Evolutionary conservation across 1,284 basidiomycete genomes (phyloP).

Genomic region (Austropuccinia psidii): DNA sequence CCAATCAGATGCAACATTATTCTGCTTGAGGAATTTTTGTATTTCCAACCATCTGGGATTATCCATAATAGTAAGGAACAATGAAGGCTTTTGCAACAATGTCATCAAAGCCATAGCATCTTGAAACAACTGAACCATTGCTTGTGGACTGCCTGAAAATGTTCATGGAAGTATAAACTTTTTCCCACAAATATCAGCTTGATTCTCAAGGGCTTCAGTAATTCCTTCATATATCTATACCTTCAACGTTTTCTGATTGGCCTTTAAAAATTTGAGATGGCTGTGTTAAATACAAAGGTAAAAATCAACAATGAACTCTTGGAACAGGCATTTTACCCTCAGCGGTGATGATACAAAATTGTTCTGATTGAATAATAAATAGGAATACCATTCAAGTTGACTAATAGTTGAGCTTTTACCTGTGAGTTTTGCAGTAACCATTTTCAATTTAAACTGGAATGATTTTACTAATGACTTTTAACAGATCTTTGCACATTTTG

Average conservation of each 20-base stretch:
- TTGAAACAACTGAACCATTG: constrained; percentile 48
- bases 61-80: constrained; percentile 50
- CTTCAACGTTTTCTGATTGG: background rate
- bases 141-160: constrained; percentile 47
- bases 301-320: background rate
- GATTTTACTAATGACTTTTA: background rate
- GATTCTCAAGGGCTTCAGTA: background rate
- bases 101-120: constrained; percentile 49
- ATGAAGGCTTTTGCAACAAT: constrained; percentile 45
- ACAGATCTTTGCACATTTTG: background rate
- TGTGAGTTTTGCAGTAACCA: background rate
- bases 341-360: too few species aligned
- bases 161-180: constrained; percentile 47
- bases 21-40: background rate
- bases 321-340: background rate
- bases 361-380: background rate
- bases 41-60: constrained; percentile 51
- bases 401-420: background rate
- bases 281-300: background rate
- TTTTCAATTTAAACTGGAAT: background rate
- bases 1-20: background rate
- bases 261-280: background rate
- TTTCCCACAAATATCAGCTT: constrained; percentile 25
- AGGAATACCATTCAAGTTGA: background rate
- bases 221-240: background rate